Conservation (phyloP, 2,329 filamentous ascomycete genomes). For the Curvularia sp. region DNA sequence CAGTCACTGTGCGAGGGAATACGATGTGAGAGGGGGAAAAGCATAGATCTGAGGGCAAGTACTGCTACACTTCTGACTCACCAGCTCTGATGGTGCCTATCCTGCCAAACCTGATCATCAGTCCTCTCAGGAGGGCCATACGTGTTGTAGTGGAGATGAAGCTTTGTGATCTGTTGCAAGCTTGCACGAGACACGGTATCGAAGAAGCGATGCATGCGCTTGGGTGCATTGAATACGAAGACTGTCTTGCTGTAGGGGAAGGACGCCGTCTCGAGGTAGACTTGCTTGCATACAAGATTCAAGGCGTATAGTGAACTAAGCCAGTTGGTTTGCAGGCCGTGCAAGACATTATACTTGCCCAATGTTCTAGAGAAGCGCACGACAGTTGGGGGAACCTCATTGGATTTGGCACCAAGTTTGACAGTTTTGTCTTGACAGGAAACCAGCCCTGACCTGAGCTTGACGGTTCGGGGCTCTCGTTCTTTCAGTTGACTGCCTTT, state of each 20-base stretch:
- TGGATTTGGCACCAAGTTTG: not conserved
- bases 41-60: not conserved
- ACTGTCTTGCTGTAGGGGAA: conserved; percentile 40
- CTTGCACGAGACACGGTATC: conserved; percentile 21
- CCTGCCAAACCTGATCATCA: conserved; percentile 29
- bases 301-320: conserved; percentile 37
- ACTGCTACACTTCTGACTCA: not conserved
- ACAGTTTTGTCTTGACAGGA: not conserved
- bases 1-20: not conserved
- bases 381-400: not conserved
- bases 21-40: not conserved
- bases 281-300: conserved; percentile 38
- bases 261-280: conserved; percentile 34
- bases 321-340: conserved; percentile 39
- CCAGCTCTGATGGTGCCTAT: conserved; percentile 38
- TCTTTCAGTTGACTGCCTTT: conserved; percentile 18
- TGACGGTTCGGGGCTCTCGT: conserved; percentile 19
- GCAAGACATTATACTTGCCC: conserved; percentile 27
- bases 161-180: conserved; percentile 33
- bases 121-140: conserved; percentile 33
- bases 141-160: conserved; percentile 41
- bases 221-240: conserved; percentile 42
- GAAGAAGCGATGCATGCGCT: conserved; percentile 39
- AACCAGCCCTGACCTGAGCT: conserved; percentile 18
- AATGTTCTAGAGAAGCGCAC: conserved; percentile 28